Percentiles rank a stretch among this genome's conserved stretches.
These are phyloP conservation scores for Xylaria sp. DNA, from an alignment of 2,329 filamentous ascomycete genomes.

Conservation along the genomic window DNA sequence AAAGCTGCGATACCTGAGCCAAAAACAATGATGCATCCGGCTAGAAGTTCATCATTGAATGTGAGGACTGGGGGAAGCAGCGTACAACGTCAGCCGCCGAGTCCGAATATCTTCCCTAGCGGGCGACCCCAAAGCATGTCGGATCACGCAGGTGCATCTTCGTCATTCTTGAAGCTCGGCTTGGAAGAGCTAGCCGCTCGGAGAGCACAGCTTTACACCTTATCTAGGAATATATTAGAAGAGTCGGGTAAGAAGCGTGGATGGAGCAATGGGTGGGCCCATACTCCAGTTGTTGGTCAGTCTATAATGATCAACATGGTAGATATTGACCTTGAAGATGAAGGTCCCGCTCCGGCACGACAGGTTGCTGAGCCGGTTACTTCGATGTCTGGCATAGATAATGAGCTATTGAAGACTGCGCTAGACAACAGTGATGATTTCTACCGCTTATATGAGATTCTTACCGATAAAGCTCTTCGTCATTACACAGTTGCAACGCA, in stretches of 20 bases:
- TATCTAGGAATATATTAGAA: conserved; percentile 84
- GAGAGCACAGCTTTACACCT: conserved; percentile 81
- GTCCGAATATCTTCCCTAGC: conserved; percentile 66
- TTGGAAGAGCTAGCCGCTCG: conserved; percentile 84
- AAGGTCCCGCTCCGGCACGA: conserved; percentile 49
- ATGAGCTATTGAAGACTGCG: conserved; percentile 69
- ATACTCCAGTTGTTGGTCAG: conserved; percentile 64
- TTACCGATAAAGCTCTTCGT: conserved; percentile 86
- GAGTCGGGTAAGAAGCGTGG: conserved; percentile 75
- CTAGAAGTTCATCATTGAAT: conserved; percentile 70
- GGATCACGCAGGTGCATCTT: conserved; percentile 56
- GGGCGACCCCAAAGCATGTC: conserved; percentile 53
- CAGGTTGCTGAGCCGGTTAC: conserved; percentile 31
- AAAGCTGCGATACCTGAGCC: conserved; percentile 73
- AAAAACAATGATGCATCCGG: conserved; percentile 77
- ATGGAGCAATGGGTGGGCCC: conserved; percentile 82
- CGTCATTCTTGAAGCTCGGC: conserved; percentile 70
- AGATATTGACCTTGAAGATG: conserved; percentile 66
- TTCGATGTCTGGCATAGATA: conserved; percentile 62
- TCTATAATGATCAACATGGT: conserved; percentile 62
- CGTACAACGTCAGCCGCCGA: conserved; percentile 55
- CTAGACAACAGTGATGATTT: conserved; percentile 72
- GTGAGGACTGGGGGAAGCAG: conserved; percentile 51
- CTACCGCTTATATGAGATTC: conserved; percentile 74
- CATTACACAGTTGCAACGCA: conserved; percentile 86